phyloP scores from a whole-genome alignment of 371 early-diverging fungal genomes.

The Saksenaea oblongispora region DNA sequence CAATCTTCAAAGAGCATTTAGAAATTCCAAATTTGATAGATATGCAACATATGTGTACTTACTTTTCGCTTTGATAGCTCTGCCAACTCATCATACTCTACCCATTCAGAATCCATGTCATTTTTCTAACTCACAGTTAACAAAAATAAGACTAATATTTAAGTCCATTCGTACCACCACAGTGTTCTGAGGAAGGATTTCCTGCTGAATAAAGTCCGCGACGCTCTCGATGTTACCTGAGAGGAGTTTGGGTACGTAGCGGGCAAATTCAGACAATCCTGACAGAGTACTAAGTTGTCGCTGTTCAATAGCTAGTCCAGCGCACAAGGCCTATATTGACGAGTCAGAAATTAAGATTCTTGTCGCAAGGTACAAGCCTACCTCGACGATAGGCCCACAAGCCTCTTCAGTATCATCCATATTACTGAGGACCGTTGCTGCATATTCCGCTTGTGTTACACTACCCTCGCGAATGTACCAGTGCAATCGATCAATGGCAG shows the following conservation, averaged over 20 bases:
- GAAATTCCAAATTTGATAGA: neutral
- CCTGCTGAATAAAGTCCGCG: conserved; percentile 59
- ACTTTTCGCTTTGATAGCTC: conserved; percentile 35
- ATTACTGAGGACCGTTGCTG: conserved; percentile 63
- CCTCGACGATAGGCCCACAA: conserved; percentile 29
- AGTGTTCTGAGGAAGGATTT: conserved; percentile 50
- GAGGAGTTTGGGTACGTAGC: conserved; percentile 50
- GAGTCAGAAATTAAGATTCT: neutral
- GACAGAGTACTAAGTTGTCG: conserved; percentile 48
- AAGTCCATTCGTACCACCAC: conserved; percentile 18
- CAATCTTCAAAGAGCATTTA: conserved; percentile 8
- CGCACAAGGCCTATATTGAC: conserved; percentile 2
- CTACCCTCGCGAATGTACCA: conserved; percentile 50
- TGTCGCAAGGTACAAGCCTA: conserved; percentile 2
- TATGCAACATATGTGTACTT: neutral
- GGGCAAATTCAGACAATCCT: conserved; percentile 58
- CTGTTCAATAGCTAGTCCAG: conserved; percentile 32
- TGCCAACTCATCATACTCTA: conserved; percentile 29
- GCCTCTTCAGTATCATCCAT: conserved; percentile 23
- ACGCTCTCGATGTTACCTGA: conserved; percentile 43
- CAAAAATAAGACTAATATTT: neutral
- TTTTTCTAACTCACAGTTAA: neutral
- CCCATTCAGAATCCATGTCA: conserved; percentile 30
- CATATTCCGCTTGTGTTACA: conserved; percentile 56
- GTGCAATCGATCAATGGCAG: conserved; percentile 31